Base-by-base conservation (phyloP, 441 rosid genomes). In the Breynia disticha region DNA sequence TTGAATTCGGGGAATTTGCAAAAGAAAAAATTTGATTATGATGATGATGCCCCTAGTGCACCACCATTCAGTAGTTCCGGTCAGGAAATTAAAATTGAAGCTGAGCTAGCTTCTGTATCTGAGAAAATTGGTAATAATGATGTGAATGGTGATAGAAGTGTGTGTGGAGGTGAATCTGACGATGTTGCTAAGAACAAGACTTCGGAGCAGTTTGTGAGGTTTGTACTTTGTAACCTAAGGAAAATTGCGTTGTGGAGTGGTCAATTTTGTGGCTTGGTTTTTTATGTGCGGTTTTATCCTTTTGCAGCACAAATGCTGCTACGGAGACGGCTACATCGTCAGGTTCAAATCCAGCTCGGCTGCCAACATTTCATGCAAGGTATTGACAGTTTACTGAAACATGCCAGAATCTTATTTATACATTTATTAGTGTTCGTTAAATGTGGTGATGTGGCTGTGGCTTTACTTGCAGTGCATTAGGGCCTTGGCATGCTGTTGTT, bases 401-500 rank as follows among this genome's bases (percentile, higher is more conserved):
- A 19, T 52, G 44, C 44, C 21, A 47, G 38, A 52, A 38, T 16
- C 43, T 60, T 24, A 5, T 35, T 59, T 35, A 50, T 63, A 42
- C 11, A 39, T 46, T 47, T 48, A 16, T 53, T 60, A 3, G 32
- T 37, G 52, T 35, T 50, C 37, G 38, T 55, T 55, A 52, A 50
- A 38, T 46, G 18, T 54, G 21, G 57, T 67, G 16, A 43, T 55
- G 37, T 63, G 49, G 32, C 24, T 56, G 16, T 51, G 22, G 62
- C n/a, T 55, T 67, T 50, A 59, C 62, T 62, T 63, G 48, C 83
- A 93, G 99, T 69, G 84, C 95, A 50, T 72, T 82, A 32, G 97
- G 99, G 50, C 97, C 96, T 42, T 94, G 99, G 97, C 90, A 94
- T 78, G 89, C 94, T 52, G 95, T 94, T 41, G 71, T 94, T 77